These are phyloP conservation scores for Oryza punctata DNA, from an alignment of 176 grass and related monocot species.

Conservation along the genomic window DNA sequence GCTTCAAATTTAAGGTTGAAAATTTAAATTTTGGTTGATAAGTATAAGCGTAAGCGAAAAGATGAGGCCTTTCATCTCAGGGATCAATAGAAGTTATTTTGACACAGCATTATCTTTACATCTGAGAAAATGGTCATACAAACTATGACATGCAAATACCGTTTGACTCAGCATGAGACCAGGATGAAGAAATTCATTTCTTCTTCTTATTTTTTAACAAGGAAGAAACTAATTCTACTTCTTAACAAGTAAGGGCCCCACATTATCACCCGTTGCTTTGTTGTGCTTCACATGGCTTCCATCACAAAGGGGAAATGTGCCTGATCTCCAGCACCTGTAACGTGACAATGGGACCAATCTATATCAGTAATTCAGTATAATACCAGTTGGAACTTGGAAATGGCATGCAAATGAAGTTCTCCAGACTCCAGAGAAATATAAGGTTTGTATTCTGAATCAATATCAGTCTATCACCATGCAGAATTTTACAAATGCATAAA, in stretches of 20 bases:
- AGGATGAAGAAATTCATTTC: background rate
- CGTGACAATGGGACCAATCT: constrained; percentile 3
- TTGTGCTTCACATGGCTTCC: constrained; percentile 96
- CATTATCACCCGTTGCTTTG: constrained; percentile 92
- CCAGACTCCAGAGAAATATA: background rate
- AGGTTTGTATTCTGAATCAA: background rate
- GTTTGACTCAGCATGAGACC: constrained; percentile 10
- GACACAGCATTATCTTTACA: background rate
- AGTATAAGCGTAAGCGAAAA: too few species aligned
- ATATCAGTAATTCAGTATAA: background rate
- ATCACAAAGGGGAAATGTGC: constrained; percentile 92
- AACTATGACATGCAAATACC: background rate
- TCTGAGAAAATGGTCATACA: background rate
- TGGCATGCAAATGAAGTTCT: background rate
- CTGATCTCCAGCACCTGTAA: constrained; percentile 85
- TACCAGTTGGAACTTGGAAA: background rate
- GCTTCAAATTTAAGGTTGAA: too few species aligned
- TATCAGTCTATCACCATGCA: background rate
- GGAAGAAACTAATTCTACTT: constrained; percentile 47
- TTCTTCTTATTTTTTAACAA: background rate
- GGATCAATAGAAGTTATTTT: background rate
- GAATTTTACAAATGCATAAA: background rate
- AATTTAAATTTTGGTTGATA: too few species aligned
- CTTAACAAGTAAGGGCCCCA: constrained; percentile 86
- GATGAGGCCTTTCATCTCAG: too few species aligned